Percentiles rank a stretch among this genome's conserved stretches.
Evolutionary conservation across 164 flowering plant genomes (phyloP).

Genomic region (grape (Vitis vinifera)): ASM3070453v1 NC_081811.1:11330001-11330500

Average conservation of each 20-base stretch:
- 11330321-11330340: background rate
- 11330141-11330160: background rate
- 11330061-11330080: background rate
- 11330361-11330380: background rate
- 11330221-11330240: background rate
- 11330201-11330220: background rate
- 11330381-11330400: background rate
- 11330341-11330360: background rate
- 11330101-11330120: too few relatives aligned
- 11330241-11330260: background rate
- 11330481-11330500: too few relatives aligned
- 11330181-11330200: conserved; percentile 1
- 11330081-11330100: too few relatives aligned
- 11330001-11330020: conserved; percentile 3
- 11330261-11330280: background rate
- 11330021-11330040: background rate
- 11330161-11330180: conserved; percentile 2
- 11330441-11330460: too few relatives aligned
- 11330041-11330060: background rate
- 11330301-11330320: background rate
- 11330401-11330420: background rate
- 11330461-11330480: too few relatives aligned
- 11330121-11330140: background rate
- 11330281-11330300: background rate
- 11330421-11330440: accelerated